phyloP scores from a whole-genome alignment of 2,329 filamentous ascomycete genomes.

The Paraconiothyrium sp. region DNA sequence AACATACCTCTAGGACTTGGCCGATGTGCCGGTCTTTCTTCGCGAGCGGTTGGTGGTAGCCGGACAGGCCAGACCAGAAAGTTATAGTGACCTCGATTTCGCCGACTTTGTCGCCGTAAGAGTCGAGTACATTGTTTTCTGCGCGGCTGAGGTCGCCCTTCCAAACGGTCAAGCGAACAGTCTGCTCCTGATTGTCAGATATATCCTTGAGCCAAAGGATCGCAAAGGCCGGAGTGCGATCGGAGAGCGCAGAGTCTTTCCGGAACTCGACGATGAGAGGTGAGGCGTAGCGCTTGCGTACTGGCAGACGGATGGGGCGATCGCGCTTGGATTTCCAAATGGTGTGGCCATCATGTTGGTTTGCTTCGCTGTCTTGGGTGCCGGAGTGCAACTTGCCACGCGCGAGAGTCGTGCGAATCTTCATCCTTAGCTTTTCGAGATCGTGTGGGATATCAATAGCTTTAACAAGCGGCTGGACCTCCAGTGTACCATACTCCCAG shows the following conservation, averaged over 20 bases:
- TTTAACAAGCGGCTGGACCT: slow-evolving; percentile 65
- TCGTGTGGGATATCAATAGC: slow-evolving; percentile 61
- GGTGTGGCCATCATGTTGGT: slow-evolving; percentile 47
- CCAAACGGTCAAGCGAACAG: slow-evolving; percentile 70
- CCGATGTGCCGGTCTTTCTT: slow-evolving; percentile 63
- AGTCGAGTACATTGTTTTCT: slow-evolving; percentile 55
- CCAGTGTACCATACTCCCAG: slow-evolving; percentile 77
- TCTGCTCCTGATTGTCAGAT: slow-evolving; percentile 71
- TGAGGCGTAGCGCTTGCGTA: slow-evolving; percentile 69
- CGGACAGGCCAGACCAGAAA: slow-evolving; percentile 70
- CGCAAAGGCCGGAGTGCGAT: slow-evolving; percentile 69
- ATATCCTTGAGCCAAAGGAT: slow-evolving; percentile 77
- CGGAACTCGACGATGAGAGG: slow-evolving; percentile 68
- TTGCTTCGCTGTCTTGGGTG: slow-evolving; percentile 35
- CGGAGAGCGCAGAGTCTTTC: slow-evolving; percentile 61
- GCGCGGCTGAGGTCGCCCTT: slow-evolving; percentile 70
- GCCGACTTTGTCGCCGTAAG: slow-evolving; percentile 67
- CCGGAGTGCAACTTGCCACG: slow-evolving; percentile 66
- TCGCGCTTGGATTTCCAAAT: slow-evolving; percentile 63
- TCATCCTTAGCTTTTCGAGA: slow-evolving; percentile 63
- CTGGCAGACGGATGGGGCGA: slow-evolving; percentile 62
- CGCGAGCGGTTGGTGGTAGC: slow-evolving; percentile 66
- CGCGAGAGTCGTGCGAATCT: slow-evolving; percentile 67
- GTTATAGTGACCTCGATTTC: slow-evolving; percentile 66
- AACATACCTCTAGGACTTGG: slow-evolving; percentile 66